Percentiles rank a stretch among this genome's conserved stretches.
phyloP scores from a whole-genome alignment of 176 grass and related monocot species.

The Pharus latifolius region DNA sequence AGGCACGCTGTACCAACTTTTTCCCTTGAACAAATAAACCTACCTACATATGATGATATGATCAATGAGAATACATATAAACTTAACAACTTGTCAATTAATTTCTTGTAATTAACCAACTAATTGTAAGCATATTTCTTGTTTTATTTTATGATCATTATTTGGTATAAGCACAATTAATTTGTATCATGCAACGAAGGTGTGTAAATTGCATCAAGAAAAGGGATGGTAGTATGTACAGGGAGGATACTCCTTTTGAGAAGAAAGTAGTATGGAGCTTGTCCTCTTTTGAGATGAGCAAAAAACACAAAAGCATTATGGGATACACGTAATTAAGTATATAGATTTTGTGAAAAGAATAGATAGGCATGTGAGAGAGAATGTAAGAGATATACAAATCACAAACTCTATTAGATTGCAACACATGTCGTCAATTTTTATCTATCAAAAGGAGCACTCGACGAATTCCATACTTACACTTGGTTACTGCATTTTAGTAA shows the following conservation, averaged over 20 bases:
- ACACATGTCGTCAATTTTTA: conserved; percentile 29
- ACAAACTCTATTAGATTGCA: conserved; percentile 1
- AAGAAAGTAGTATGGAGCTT: conserved; percentile 21
- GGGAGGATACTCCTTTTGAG: conserved; percentile 24
- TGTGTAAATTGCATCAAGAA: too few relatives aligned
- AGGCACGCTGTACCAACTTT: background rate
- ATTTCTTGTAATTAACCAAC: too few relatives aligned
- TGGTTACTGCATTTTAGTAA: conserved; percentile 24
- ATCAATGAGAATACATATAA: too few relatives aligned
- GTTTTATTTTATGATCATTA: too few relatives aligned
- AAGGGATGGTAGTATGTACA: background rate
- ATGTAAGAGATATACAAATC: background rate
- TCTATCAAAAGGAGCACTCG: conserved; percentile 18
- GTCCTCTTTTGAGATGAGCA: conserved; percentile 19
- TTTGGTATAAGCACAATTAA: too few relatives aligned
- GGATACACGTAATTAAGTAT: conserved; percentile 14
- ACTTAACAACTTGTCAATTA: too few relatives aligned
- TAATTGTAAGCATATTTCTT: too few relatives aligned
- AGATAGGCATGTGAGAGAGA: conserved; percentile 35
- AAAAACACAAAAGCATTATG: conserved; percentile 30
- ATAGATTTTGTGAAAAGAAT: conserved; percentile 30
- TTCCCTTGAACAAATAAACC: background rate
- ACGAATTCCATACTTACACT: conserved; percentile 46
- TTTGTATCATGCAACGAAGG: too few relatives aligned
- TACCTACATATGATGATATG: too few relatives aligned